phyloP scores from a whole-genome alignment of 108 stramenopile species.

The Fistulifera pelliculosa region DNA sequence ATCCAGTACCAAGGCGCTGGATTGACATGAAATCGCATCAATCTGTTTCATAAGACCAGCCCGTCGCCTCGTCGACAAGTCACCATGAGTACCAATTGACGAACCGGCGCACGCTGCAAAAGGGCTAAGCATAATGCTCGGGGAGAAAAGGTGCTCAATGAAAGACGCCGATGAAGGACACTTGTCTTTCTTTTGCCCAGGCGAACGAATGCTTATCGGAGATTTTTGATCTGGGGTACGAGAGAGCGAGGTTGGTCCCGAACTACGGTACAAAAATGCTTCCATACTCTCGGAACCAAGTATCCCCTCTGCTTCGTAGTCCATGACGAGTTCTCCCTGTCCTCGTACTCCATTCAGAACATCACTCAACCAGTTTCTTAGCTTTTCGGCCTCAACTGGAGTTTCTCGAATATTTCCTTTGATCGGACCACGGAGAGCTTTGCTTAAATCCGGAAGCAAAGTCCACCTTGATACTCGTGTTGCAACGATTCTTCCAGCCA shows the following conservation, averaged over 20 bases:
- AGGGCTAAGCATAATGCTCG: too few relatives aligned
- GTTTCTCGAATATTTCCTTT: not conserved
- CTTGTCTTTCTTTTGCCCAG: not conserved
- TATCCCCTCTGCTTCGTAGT: slow-evolving; percentile 1
- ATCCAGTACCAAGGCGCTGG: too few relatives aligned
- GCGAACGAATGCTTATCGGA: not conserved
- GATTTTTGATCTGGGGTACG: too few relatives aligned
- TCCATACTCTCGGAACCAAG: slow-evolving; percentile 62
- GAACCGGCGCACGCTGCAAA: too few relatives aligned
- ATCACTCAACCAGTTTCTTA: slow-evolving; percentile 69
- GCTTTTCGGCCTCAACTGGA: slow-evolving; percentile 33
- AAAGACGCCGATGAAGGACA: not conserved
- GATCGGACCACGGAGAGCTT: not conserved
- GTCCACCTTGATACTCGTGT: slow-evolving; percentile 57
- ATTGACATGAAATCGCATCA: too few relatives aligned
- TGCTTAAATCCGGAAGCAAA: slow-evolving; percentile 50
- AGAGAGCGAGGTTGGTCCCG: not conserved
- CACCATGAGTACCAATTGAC: too few relatives aligned
- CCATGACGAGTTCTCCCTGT: slow-evolving; percentile 42
- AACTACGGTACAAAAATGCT: slow-evolving; percentile 62
- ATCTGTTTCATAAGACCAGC: too few relatives aligned
- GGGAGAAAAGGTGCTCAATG: too few relatives aligned
- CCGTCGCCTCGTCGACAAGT: too few relatives aligned
- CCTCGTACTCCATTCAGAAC: slow-evolving; percentile 72
- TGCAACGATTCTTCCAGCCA: slow-evolving; percentile 70